These are phyloP conservation scores for Monoraphidium neglectum DNA, from an alignment of 139 green algal species.

Conservation along the genomic window DNA sequence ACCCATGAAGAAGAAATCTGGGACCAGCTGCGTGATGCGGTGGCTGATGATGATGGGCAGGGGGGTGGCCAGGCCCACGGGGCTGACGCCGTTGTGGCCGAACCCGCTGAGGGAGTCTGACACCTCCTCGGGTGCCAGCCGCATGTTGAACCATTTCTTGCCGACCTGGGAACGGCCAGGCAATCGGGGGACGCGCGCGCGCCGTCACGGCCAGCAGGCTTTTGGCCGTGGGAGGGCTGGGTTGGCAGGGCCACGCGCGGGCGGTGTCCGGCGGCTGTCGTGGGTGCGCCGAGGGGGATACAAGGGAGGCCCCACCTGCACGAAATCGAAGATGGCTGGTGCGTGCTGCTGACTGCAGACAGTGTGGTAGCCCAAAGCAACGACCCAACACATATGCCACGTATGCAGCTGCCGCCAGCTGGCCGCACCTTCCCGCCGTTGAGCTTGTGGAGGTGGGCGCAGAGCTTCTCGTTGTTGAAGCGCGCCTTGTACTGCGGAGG, in stretches of 20 bases:
- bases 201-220: neutral
- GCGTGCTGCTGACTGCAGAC: too few species aligned
- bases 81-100: constrained; percentile 84
- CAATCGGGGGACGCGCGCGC: neutral
- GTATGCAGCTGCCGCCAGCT: too few species aligned
- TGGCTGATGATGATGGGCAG: constrained; percentile 85
- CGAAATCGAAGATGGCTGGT: too few species aligned
- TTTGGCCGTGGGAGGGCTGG: neutral
- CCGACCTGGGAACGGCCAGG: constrained; percentile 6
- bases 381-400: too few species aligned
- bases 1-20: constrained; percentile 64
- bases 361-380: too few species aligned
- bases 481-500: constrained; percentile 72
- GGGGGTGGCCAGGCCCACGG: constrained; percentile 64
- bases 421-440: constrained; percentile 47
- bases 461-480: constrained; percentile 82
- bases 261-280: neutral
- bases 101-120: constrained; percentile 72
- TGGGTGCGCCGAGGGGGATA: too few species aligned
- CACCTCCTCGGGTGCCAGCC: constrained; percentile 70
- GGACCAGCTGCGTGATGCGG: constrained; percentile 54
- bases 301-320: too few species aligned
- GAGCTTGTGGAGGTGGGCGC: constrained; percentile 61
- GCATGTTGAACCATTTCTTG: constrained; percentile 87
- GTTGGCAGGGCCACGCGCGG: neutral